phyloP scores from a whole-genome alignment of 352 stramenopile species.

The Phytophthora citricola region DNA sequence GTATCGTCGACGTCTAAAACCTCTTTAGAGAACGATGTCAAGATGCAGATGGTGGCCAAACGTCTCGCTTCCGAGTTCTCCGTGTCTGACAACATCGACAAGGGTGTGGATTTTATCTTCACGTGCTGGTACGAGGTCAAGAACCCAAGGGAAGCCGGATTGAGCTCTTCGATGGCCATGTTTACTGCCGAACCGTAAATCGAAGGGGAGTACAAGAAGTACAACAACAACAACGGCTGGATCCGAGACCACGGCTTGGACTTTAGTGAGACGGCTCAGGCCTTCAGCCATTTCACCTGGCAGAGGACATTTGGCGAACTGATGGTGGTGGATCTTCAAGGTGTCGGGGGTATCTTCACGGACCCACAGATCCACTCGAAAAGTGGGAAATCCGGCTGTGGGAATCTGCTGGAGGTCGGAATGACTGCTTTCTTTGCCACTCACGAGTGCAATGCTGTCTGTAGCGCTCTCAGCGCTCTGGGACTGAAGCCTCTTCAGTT shows the following conservation, averaged over 20 bases:
- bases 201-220: conserved; percentile 50
- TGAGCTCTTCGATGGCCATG: conserved; percentile 23
- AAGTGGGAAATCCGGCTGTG: conserved; percentile 26
- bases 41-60: conserved; percentile 50
- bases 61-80: conserved; percentile 44
- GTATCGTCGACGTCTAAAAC: neutral
- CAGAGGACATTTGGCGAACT: conserved; percentile 42
- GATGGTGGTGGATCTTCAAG: conserved; percentile 53
- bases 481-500: conserved; percentile 26
- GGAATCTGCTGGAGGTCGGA: conserved; percentile 34
- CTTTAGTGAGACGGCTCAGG: conserved; percentile 37
- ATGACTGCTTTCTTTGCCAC: conserved; percentile 49
- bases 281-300: conserved; percentile 56
- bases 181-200: conserved; percentile 55
- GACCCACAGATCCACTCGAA: conserved; percentile 56
- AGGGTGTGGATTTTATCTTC: conserved; percentile 51
- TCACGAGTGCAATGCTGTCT: conserved; percentile 45
- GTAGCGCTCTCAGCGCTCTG: conserved; percentile 26
- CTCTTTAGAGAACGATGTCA: conserved; percentile 39
- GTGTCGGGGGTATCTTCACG: conserved; percentile 50
- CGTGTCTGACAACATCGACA: conserved; percentile 22
- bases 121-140: conserved; percentile 55
- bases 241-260: conserved; percentile 13
- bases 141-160: conserved; percentile 11
- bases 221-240: conserved; percentile 56